Conservation (phyloP, 805 yeast genomes). For the Vanderwaltozyma tropicalis region DNA sequence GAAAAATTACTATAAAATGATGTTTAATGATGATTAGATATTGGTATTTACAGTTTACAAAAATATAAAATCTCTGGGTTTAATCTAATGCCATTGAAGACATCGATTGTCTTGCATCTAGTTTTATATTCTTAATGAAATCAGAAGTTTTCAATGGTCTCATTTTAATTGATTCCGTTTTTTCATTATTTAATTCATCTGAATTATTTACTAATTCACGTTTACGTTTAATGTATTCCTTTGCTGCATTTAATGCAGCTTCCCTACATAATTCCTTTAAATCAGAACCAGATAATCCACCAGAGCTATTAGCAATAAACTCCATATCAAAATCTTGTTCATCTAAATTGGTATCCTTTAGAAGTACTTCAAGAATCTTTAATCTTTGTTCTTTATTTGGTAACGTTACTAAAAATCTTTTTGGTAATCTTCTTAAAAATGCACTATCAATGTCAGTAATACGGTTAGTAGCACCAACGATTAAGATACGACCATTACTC, state of each 20-base stretch:
- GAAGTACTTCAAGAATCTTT: conserved; percentile 58
- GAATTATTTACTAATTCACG: conserved; percentile 29
- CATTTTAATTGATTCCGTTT: conserved; percentile 34
- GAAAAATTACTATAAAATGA: no score
- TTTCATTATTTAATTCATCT: conserved; percentile 13
- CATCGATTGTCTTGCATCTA: conserved; percentile 16
- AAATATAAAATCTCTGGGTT: neutral
- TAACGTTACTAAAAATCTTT: conserved; percentile 66
- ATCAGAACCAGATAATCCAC: conserved; percentile 83
- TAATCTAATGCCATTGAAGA: conserved; percentile 17
- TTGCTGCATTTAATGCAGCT: conserved; percentile 82
- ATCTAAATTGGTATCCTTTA: conserved; percentile 57
- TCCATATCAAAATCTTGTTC: conserved; percentile 45
- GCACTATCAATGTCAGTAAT: conserved; percentile 89
- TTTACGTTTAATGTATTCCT: conserved; percentile 68
- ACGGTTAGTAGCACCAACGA: conserved; percentile 91
- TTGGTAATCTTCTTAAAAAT: conserved; percentile 86
- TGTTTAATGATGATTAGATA: neutral
- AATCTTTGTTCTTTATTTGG: conserved; percentile 62
- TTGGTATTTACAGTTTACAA: neutral
- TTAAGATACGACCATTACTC: conserved; percentile 68
- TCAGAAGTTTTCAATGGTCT: conserved; percentile 59
- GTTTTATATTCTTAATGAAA: conserved; percentile 36
- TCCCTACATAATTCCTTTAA: conserved; percentile 84
- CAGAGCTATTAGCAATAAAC: conserved; percentile 50